Base-by-base conservation (phyloP, 2,329 filamentous ascomycete genomes). In the Venturia nashicola region DNA sequence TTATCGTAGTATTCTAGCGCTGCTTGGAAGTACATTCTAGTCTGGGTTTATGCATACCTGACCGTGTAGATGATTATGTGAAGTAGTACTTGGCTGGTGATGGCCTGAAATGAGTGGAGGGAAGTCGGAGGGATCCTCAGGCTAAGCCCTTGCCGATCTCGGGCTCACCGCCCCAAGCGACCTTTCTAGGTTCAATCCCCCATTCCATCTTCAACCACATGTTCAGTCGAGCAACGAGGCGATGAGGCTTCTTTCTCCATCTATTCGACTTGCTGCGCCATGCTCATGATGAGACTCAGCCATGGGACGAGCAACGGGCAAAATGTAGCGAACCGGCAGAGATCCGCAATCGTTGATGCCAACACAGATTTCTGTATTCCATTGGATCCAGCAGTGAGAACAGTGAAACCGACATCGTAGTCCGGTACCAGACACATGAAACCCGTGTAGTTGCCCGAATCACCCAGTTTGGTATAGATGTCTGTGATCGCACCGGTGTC, bases 341-440 rank as follows among this genome's bases (percentile, higher is more conserved):
- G 46, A 63, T 74, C 71, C 5, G 66, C 66, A 20, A 74, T 62
- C 5, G 69, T 7, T 11, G 23, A 18, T 4, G 64, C 51, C 2
- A 68, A 61, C 5, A 65, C 62, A 16, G 59, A 59, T 12, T 63
- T 48, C 14, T 67, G 67, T 3, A 39, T 64, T 32, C 20, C 27
- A 7, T 60, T 54, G 1, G 54, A 51, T 6, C 74, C 76, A 11
- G 76, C 78, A 14, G 61, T 59, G 1, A 72, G 66, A 0, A 79
- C 69, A 20, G 78, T 68, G 64, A 79, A 76, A 0, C 78, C 78
- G 16, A 77, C 69, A 59, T 76, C 72, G 60, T 73, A 78, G 65
- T 80, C 77, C 0, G 77, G 78, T 3, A 80, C 65, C 5, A 81
- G 68, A 1, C 73, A 73, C 0, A 80, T 62, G 9, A 74, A 70